phyloP scores from a whole-genome alignment of 2,329 filamentous ascomycete genomes.

The Periglandula ipomoeae region DNA sequence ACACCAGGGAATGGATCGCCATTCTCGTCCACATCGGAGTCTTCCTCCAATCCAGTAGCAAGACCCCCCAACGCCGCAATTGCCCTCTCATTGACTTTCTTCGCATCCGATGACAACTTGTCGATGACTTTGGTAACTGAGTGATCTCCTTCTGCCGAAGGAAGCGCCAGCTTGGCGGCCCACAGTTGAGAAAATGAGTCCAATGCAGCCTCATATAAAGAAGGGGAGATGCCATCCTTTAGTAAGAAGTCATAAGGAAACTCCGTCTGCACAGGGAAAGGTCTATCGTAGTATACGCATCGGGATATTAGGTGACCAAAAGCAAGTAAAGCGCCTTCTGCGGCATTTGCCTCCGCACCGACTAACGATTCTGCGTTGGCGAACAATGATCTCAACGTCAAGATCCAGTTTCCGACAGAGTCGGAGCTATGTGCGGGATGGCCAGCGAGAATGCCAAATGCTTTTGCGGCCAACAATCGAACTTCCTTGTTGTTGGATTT shows the following conservation, averaged over 20 bases:
- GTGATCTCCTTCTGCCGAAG: slow-evolving; percentile 19
- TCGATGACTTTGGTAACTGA: slow-evolving; percentile 42
- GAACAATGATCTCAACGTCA: slow-evolving; percentile 33
- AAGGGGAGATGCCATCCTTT: slow-evolving; percentile 18
- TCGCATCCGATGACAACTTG: slow-evolving; percentile 58
- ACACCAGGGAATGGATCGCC: slow-evolving; percentile 20
- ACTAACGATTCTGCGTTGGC: slow-evolving; percentile 30
- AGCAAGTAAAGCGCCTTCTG: slow-evolving; percentile 38
- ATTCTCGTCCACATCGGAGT: not conserved
- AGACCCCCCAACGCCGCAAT: slow-evolving; percentile 75
- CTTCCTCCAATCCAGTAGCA: slow-evolving; percentile 48
- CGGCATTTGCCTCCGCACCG: slow-evolving; percentile 34
- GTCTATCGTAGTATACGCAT: slow-evolving; percentile 32
- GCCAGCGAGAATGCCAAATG: slow-evolving; percentile 68
- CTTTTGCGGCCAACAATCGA: slow-evolving; percentile 56
- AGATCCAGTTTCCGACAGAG: slow-evolving; percentile 16
- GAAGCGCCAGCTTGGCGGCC: slow-evolving; percentile 32
- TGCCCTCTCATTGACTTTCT: slow-evolving; percentile 72
- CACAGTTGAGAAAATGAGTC: slow-evolving; percentile 38
- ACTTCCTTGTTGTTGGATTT: slow-evolving; percentile 64
- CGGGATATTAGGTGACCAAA: slow-evolving; percentile 35
- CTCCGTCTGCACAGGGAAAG: slow-evolving; percentile 16
- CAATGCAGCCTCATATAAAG: slow-evolving; percentile 34
- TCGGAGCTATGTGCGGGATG: slow-evolving; percentile 41
- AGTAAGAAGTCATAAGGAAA: slow-evolving; percentile 25